A percentile compares a stretch with the other conserved stretches of the same genome.
These are phyloP conservation scores for Xylaria grammica DNA, from an alignment of 495 filamentous ascomycete species.

Conservation along the genomic window DNA sequence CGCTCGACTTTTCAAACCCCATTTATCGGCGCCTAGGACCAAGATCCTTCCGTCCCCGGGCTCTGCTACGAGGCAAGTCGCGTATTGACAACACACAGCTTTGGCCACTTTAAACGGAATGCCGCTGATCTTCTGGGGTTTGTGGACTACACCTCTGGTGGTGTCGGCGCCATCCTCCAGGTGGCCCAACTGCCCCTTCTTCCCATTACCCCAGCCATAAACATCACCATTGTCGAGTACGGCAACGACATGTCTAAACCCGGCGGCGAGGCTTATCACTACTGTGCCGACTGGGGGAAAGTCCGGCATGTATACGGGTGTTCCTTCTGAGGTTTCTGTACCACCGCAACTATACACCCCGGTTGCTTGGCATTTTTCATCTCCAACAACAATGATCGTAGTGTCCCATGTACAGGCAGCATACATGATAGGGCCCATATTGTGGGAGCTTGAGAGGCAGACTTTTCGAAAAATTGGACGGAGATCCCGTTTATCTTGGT, in stretches of 20 bases:
- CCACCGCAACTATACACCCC: conserved; percentile 66
- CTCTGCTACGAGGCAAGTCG: conserved; percentile 72
- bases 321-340: background rate
- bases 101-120: conserved; percentile 59
- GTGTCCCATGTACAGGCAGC: conserved; percentile 80
- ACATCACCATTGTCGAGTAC: conserved; percentile 76
- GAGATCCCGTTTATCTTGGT: conserved; percentile 12
- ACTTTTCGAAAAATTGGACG: conserved; percentile 34
- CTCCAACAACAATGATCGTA: conserved; percentile 59
- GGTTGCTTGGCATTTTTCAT: conserved; percentile 41
- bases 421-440: conserved; percentile 25
- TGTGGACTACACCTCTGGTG: conserved; percentile 48
- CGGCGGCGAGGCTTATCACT: conserved; percentile 65
- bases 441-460: conserved; percentile 14
- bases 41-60: conserved; percentile 57
- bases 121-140: conserved; percentile 63
- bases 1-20: conserved; percentile 57
- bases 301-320: conserved; percentile 47
- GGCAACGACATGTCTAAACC: conserved; percentile 77
- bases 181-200: conserved; percentile 82
- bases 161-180: conserved; percentile 32
- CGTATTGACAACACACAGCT: conserved; percentile 80
- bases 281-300: conserved; percentile 64
- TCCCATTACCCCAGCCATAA: conserved; percentile 85
- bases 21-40: conserved; percentile 74